Evolutionary conservation across 106 monocot genomes (phyloP), one percentile per base, ranked within the genome.

Genomic region (Acorus gramineus): DNA sequence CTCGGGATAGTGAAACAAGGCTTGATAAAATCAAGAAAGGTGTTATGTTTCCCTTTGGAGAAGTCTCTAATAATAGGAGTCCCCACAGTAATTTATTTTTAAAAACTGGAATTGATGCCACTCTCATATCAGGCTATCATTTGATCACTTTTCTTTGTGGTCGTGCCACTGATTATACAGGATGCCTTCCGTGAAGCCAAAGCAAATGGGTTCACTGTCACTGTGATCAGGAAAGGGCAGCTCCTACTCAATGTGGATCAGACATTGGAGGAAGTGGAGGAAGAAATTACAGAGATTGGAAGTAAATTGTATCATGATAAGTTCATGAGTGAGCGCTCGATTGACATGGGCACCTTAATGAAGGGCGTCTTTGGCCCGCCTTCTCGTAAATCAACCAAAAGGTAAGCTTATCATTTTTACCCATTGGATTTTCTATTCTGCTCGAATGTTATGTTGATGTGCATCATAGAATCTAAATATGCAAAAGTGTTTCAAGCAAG

Each of bases 161-260:
- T 3, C 2, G 61, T 46, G 14, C 4, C 46, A 50, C 46, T 52
- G 8, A n/a, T 5, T 7, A 3, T 73, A 66, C 76, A 90, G 90
- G 90, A 86, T 79, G 83, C 83, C 46, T 90, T 90, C 14, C 74
- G 83, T 60, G 86, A 90, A 64, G 90, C 90, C 11, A 90, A 83
- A 78, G 78, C 78, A 46, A 73, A 83, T 69, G 90, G 81, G 50
- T 90, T 90, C 62, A 61, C 64, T 52, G 60, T 90, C 68, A 86
- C 90, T 56, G 75, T 86, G 53, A 83, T 90, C 44, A 83, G 80
- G 59, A 90, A 79, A 77, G 83, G 90, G 55, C 71, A 83, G 57
- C 8, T 90, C 43, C 80, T 80, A 60, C 73, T 90, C 55, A 86
- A 90, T 74, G 69, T 90, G 12, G 90, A 90, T 69, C 75, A 85